Conservation (phyloP, 176 grass and related monocot genomes). For the Chrysopogon serrulatus region DNA sequence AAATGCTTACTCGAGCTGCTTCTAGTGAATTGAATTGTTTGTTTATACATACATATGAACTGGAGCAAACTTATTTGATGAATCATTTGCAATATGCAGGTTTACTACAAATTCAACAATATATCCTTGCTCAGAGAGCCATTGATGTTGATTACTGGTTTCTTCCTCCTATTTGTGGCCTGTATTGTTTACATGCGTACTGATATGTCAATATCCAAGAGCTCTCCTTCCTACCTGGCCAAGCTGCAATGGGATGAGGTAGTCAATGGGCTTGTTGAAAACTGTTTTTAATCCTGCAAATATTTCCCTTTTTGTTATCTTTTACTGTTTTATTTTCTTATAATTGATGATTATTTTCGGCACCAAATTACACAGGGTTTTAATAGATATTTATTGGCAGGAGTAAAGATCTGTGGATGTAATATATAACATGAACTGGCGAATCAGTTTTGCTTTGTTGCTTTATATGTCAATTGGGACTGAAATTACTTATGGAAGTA, state of each 20-base stretch:
- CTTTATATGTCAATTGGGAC: not conserved
- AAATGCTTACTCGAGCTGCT: not conserved
- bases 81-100: conserved; percentile 54
- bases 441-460: not conserved
- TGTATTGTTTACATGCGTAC: conserved; percentile 86
- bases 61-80: not conserved
- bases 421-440: not conserved
- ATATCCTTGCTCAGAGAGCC: conserved; percentile 82
- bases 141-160: conserved; percentile 81
- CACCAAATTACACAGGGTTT: not conserved
- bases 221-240: conserved; percentile 77
- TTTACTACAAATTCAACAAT: conserved; percentile 87
- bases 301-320: not conserved
- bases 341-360: not conserved
- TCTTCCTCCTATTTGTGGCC: conserved; percentile 78
- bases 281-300: not conserved
- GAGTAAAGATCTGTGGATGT: not conserved
- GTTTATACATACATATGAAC: conserved; percentile 9
- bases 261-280: not conserved
- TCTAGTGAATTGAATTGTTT: not conserved
- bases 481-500: not conserved
- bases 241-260: conserved; percentile 98
- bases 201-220: conserved; percentile 97
- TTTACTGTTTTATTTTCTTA: not conserved
- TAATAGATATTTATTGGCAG: not conserved